A percentile compares a stretch with the other conserved stretches of the same genome.
phyloP scores from a whole-genome alignment of 768 basidiomycete genomes.

The Fistulinella prunicolor region DNA sequence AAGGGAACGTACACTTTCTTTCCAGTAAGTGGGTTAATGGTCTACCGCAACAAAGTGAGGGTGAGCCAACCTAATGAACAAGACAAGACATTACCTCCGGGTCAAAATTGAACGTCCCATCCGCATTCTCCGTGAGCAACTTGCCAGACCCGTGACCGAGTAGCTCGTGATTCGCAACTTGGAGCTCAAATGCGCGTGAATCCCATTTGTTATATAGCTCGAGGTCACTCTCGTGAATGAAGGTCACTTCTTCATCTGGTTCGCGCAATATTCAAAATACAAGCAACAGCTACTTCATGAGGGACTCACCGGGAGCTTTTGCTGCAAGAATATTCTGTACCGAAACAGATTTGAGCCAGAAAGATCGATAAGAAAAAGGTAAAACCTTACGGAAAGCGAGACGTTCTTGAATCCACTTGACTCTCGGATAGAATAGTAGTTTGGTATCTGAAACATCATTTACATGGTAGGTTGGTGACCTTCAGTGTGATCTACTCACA shows the following conservation, averaged over 20 bases:
- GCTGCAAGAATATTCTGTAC: slow-evolving; percentile 79
- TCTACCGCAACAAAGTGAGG: slow-evolving; percentile 36
- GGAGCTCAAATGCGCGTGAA: slow-evolving; percentile 74
- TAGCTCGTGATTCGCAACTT: slow-evolving; percentile 88
- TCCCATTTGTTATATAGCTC: slow-evolving; percentile 78
- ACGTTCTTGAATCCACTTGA: slow-evolving; percentile 88
- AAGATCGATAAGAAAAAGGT: background rate
- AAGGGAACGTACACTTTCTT: slow-evolving; percentile 55
- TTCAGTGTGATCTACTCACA: too few relatives aligned
- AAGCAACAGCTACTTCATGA: background rate
- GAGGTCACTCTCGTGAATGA: slow-evolving; percentile 77
- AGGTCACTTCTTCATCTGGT: slow-evolving; percentile 73
- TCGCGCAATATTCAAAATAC: background rate
- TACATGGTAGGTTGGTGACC: background rate
- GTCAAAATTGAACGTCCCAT: slow-evolving; percentile 83
- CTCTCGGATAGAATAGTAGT: slow-evolving; percentile 84
- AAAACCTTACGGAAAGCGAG: slow-evolving; percentile 62
- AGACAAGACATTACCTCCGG: slow-evolving; percentile 47
- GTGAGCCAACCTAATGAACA: background rate
- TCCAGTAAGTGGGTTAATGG: slow-evolving; percentile 80
- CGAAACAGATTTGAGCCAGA: background rate
- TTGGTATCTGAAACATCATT: slow-evolving; percentile 58
- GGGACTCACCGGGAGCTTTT: slow-evolving; percentile 70
- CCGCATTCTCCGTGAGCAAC: slow-evolving; percentile 69
- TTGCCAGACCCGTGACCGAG: slow-evolving; percentile 87